A percentile compares a stretch with the other conserved stretches of the same genome.
Conservation (phyloP, 192 early-diverging fungal genomes). For the Backusella macrospora region DNA sequence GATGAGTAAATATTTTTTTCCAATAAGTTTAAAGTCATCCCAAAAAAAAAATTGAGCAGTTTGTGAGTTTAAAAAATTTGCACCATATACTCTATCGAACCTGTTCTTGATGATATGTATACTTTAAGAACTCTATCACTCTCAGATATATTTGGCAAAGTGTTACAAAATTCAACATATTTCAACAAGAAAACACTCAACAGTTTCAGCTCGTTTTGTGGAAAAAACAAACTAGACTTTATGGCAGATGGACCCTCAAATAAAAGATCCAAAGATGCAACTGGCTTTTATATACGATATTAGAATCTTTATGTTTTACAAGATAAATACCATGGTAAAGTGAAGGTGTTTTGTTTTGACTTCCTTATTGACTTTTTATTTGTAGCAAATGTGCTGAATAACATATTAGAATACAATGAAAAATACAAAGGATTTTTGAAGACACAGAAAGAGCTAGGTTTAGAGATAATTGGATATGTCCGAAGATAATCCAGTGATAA, state of each 20-base stretch:
- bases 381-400: slow-evolving; percentile 8
- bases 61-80: no score
- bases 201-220: slow-evolving; percentile 5
- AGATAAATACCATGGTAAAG: slow-evolving; percentile 12
- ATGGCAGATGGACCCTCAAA: background rate
- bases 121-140: background rate
- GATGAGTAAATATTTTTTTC: no score
- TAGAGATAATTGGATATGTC: slow-evolving; percentile 3
- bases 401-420: slow-evolving; percentile 3
- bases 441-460: background rate
- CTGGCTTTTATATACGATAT: slow-evolving; percentile 1
- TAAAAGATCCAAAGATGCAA: background rate
- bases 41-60: no score
- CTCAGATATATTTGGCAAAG: background rate
- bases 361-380: slow-evolving; percentile 16
- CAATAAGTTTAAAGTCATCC: no score
- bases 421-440: slow-evolving; percentile 4
- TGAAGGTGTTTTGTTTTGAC: slow-evolving; percentile 8
- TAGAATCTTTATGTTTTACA: slow-evolving; percentile 7
- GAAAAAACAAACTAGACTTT: slow-evolving; percentile 8
- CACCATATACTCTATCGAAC: slow-evolving; percentile 12
- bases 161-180: slow-evolving; percentile 12
- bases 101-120: slow-evolving; percentile 15
- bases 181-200: slow-evolving; percentile 7
- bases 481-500: slow-evolving; percentile 9